Percentiles rank a stretch among this genome's conserved stretches.
Evolutionary conservation across 2,329 filamentous ascomycete species (phyloP).

Genomic region (Hirsutella rhossiliensis): DNA sequence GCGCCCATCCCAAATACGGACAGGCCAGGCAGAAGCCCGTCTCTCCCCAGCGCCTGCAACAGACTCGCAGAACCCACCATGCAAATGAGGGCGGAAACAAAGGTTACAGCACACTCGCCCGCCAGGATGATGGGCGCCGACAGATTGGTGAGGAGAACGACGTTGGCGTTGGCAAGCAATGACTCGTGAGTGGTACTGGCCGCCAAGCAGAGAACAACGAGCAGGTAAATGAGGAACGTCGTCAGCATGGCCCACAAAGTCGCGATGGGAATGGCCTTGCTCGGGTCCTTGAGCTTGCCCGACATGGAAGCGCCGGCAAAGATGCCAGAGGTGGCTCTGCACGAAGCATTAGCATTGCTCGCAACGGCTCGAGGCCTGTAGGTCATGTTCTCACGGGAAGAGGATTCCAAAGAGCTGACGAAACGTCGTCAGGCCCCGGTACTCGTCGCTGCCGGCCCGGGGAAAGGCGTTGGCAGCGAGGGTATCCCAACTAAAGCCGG

Average conservation of each 20-base stretch:
- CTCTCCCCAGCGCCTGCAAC: slow-evolving; percentile 69
- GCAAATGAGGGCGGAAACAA: slow-evolving; percentile 82
- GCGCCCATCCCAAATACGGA: slow-evolving; percentile 64
- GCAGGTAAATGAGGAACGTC: slow-evolving; percentile 63
- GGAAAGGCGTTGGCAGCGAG: slow-evolving; percentile 65
- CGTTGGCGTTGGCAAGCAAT: slow-evolving; percentile 62
- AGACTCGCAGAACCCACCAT: slow-evolving; percentile 77
- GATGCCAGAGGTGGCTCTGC: slow-evolving; percentile 39
- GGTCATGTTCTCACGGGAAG: slow-evolving; percentile 42
- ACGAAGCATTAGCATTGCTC: background rate
- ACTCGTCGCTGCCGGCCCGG: slow-evolving; percentile 49
- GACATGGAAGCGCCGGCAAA: slow-evolving; percentile 79
- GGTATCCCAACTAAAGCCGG: slow-evolving; percentile 60
- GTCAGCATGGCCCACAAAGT: slow-evolving; percentile 66
- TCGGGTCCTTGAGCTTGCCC: slow-evolving; percentile 70
- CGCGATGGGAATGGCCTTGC: slow-evolving; percentile 74
- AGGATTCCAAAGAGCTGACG: slow-evolving; percentile 77
- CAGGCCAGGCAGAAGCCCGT: slow-evolving; percentile 67
- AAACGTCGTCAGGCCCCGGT: slow-evolving; percentile 55
- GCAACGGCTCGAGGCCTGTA: slow-evolving; percentile 10
- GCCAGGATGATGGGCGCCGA: slow-evolving; percentile 62
- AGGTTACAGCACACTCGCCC: slow-evolving; percentile 70
- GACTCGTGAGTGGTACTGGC: slow-evolving; percentile 63
- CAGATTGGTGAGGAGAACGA: slow-evolving; percentile 72
- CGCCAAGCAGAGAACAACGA: slow-evolving; percentile 70